phyloP scores from a whole-genome alignment of 768 basidiomycete species.

The Podaxis sp. region DNA sequence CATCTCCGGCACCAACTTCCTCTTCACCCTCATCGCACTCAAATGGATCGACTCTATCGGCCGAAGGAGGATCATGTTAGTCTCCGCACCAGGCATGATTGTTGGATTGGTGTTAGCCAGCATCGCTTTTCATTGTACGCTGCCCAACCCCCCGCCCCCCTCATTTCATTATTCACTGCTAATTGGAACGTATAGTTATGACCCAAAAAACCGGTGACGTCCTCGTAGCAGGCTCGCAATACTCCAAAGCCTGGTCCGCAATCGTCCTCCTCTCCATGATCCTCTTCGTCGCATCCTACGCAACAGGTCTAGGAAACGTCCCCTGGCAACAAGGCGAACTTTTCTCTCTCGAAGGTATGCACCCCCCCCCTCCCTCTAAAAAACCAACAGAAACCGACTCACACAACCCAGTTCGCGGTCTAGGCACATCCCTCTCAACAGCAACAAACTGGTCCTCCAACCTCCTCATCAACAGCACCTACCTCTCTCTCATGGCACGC shows the following conservation, averaged over 20 bases:
- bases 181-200: constrained; percentile 34
- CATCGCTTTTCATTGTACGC: constrained; percentile 63
- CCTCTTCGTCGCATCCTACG: constrained; percentile 78
- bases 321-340: constrained; percentile 89
- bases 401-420: constrained; percentile 48
- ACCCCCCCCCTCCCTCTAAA: constrained; percentile 15
- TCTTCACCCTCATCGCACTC: constrained; percentile 73
- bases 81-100: constrained; percentile 70
- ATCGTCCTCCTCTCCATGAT: constrained; percentile 80
- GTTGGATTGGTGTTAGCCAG: constrained; percentile 59
- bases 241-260: constrained; percentile 58
- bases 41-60: constrained; percentile 72
- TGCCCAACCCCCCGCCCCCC: background rate
- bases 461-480: constrained; percentile 74
- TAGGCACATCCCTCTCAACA: constrained; percentile 71
- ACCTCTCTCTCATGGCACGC: constrained; percentile 69
- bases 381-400: background rate
- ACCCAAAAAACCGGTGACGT: constrained; percentile 56
- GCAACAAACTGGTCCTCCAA: constrained; percentile 79
- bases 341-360: constrained; percentile 55
- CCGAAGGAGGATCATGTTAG: constrained; percentile 64
- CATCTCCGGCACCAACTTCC: constrained; percentile 73
- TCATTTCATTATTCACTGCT: no score
- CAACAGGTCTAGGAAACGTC: constrained; percentile 72
- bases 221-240: constrained; percentile 54